Conservation (phyloP, 2,329 filamentous ascomycete species). For the Alternaria atra region DNA sequence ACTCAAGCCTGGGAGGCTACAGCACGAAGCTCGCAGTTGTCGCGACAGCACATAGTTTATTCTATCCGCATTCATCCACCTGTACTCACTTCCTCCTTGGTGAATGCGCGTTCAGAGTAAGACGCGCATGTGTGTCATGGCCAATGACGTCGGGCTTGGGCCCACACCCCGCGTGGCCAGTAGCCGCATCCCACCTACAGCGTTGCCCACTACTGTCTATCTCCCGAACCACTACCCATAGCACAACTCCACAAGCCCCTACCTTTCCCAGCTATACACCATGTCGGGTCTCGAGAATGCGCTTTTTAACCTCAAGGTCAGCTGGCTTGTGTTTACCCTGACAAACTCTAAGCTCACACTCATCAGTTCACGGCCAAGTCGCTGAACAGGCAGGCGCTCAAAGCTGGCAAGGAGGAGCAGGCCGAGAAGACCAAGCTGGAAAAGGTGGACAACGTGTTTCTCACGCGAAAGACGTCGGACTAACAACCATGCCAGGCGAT, state of each 20-base stretch:
- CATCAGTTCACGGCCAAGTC: conserved; percentile 69
- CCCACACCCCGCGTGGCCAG: conserved; percentile 36
- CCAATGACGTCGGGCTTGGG: conserved; percentile 31
- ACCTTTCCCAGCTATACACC: conserved; percentile 19
- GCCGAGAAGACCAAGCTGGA: conserved; percentile 69
- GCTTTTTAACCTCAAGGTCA: conserved; percentile 69
- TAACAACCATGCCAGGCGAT: conserved; percentile 59
- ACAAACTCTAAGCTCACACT: conserved; percentile 31
- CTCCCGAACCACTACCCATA: conserved; percentile 21
- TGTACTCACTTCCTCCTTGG: conserved; percentile 5
- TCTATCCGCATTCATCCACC: neutral
- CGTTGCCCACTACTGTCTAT: conserved; percentile 18
- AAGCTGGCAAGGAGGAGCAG: conserved; percentile 68
- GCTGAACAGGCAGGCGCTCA: conserved; percentile 69
- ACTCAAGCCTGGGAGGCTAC: neutral
- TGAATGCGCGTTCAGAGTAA: conserved; percentile 10
- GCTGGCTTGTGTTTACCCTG: conserved; percentile 13
- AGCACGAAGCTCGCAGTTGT: neutral
- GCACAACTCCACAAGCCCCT: conserved; percentile 14
- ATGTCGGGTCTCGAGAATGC: conserved; percentile 71
- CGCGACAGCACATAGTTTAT: neutral
- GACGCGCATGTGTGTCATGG: neutral
- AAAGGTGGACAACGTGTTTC: conserved; percentile 55
- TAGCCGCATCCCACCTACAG: conserved; percentile 36
- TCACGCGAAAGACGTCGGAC: neutral